A percentile compares a stretch with the other conserved stretches of the same genome.
phyloP scores from a whole-genome alignment of 495 filamentous ascomycete genomes.

The Aspergillus kassunensis region DNA sequence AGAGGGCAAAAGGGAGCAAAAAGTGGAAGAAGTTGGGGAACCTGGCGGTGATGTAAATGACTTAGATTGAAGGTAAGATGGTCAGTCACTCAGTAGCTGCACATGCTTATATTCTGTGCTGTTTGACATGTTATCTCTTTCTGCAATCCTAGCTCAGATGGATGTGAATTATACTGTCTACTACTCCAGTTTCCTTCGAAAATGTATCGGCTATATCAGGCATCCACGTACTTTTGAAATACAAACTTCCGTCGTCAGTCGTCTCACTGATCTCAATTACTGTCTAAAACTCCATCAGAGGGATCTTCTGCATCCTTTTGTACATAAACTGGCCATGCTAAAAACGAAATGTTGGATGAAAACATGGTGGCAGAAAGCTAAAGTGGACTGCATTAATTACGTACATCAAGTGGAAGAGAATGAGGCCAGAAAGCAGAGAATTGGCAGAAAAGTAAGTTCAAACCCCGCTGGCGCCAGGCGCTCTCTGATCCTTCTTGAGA shows the following conservation, averaged over 20 bases:
- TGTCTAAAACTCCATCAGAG: background rate
- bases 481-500: conserved; percentile 90
- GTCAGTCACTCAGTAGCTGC: too few relatives aligned
- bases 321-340: background rate
- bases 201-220: too few relatives aligned
- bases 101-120: background rate
- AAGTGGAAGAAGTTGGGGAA: conserved; percentile 33
- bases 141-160: too few relatives aligned
- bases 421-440: conserved; percentile 11
- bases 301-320: background rate
- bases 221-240: too few relatives aligned
- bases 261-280: too few relatives aligned
- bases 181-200: too few relatives aligned
- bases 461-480: conserved; percentile 65
- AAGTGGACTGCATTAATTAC: conserved; percentile 20
- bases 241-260: too few relatives aligned
- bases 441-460: conserved; percentile 26
- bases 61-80: conserved; percentile 36
- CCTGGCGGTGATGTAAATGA: conserved; percentile 40
- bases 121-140: background rate
- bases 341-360: background rate
- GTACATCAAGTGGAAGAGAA: conserved; percentile 22
- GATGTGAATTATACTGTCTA: too few relatives aligned
- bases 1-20: conserved; percentile 35
- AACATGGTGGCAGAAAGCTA: conserved; percentile 1